Percentiles rank a stretch among this genome's conserved stretches.
Conservation (phyloP, 2,329 filamentous ascomycete species). For the Penicillium sp. region DNA sequence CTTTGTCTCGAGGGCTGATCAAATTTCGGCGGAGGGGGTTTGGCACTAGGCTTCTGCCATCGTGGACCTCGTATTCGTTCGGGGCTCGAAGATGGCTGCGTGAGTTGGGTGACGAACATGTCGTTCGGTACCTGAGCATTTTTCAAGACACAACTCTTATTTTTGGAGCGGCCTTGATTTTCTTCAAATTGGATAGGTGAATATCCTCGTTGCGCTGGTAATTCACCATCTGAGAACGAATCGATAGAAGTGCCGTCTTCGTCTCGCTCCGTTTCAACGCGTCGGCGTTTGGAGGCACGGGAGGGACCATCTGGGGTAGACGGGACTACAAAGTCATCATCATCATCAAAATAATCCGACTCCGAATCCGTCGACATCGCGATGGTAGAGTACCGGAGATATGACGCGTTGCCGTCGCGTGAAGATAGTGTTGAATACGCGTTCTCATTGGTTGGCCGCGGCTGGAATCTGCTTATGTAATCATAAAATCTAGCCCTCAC, state of each 20-base stretch:
- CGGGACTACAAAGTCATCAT: conserved; percentile 33
- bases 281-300: conserved; percentile 38
- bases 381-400: not conserved
- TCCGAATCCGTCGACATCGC: conserved; percentile 33
- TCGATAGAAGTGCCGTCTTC: conserved; percentile 20
- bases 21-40: conserved; percentile 18
- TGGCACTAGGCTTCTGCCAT: conserved; percentile 49
- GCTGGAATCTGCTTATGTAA: not conserved
- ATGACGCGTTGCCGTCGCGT: conserved; percentile 4
- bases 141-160: conserved; percentile 45
- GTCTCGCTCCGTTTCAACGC: conserved; percentile 25
- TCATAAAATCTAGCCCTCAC: not conserved
- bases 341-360: conserved; percentile 35
- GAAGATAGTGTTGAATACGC: not conserved
- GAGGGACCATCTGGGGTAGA: conserved; percentile 22
- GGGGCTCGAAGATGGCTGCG: conserved; percentile 52
- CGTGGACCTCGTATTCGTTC: conserved; percentile 54
- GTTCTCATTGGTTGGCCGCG: not conserved
- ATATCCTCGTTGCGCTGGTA: conserved; percentile 10
- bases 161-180: conserved; percentile 32
- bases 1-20: conserved; percentile 9
- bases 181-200: conserved; percentile 22
- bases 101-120: conserved; percentile 51
- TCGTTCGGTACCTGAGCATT: conserved; percentile 42
- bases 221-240: conserved; percentile 24